A percentile compares a stretch with the other conserved stretches of the same genome.
Evolutionary conservation across 2,329 filamentous ascomycete species (phyloP).

Genomic region (Colletotrichum sojae): DNA sequence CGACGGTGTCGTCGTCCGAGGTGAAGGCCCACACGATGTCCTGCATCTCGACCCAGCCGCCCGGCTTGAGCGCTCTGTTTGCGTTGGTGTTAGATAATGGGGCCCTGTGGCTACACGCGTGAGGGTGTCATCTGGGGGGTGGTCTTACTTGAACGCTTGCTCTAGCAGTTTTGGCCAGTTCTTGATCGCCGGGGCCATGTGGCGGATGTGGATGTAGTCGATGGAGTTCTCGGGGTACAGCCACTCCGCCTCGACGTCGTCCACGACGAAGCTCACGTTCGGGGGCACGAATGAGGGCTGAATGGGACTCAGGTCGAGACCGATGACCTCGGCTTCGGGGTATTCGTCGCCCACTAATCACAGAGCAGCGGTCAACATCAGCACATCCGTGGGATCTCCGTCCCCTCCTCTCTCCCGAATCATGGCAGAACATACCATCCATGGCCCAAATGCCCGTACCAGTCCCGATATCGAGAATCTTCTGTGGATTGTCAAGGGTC

Average conservation of each 20-base stretch:
- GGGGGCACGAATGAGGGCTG: slow-evolving; percentile 42
- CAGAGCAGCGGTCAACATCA: slow-evolving; percentile 26
- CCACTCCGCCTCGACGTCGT: slow-evolving; percentile 49
- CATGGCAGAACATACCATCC: slow-evolving; percentile 54
- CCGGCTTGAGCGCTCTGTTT: slow-evolving; percentile 48
- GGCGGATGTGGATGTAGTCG: slow-evolving; percentile 73
- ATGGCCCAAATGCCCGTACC: slow-evolving; percentile 73
- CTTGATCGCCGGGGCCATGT: slow-evolving; percentile 68
- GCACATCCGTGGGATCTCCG: slow-evolving; percentile 9
- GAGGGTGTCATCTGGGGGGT: background rate
- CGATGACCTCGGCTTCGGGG: slow-evolving; percentile 59
- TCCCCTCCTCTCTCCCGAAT: too few relatives aligned
- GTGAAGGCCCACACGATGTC: slow-evolving; percentile 45
- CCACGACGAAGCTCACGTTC: slow-evolving; percentile 59
- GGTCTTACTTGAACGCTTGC: slow-evolving; percentile 44
- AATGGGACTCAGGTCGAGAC: slow-evolving; percentile 45
- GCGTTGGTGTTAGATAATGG: too few relatives aligned
- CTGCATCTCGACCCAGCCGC: slow-evolving; percentile 62
- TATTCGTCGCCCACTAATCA: slow-evolving; percentile 68
- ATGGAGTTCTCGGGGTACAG: slow-evolving; percentile 60
- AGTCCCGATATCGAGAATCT: slow-evolving; percentile 69
- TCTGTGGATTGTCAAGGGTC: slow-evolving; percentile 55
- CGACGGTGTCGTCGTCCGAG: slow-evolving; percentile 47
- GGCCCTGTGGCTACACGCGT: too few relatives aligned
- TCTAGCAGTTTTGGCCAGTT: slow-evolving; percentile 69